Percentiles rank a stretch among this genome's conserved stretches.
These are phyloP conservation scores for Macadamia tetraphylla DNA, from an alignment of 164 flowering plant genomes.

Conservation along the genomic window DNA sequence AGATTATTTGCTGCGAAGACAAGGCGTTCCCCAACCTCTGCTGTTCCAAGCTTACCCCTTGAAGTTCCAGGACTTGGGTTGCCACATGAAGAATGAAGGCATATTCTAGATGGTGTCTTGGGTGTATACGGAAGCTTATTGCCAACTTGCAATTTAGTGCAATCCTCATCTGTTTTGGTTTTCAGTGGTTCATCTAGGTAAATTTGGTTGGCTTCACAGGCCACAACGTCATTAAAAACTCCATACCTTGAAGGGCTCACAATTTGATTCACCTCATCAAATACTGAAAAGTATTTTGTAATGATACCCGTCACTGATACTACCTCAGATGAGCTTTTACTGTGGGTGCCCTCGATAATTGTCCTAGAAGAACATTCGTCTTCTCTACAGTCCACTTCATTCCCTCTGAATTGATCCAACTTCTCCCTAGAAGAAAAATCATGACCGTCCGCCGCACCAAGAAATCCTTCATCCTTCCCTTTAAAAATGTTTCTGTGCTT, in stretches of 20 bases:
- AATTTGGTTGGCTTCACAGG: neutral
- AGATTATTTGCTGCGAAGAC: constrained; percentile 37
- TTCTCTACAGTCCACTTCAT: constrained; percentile 1
- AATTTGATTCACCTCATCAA: constrained; percentile 17
- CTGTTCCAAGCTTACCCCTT: constrained; percentile 14
- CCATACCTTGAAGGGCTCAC: constrained; percentile 11
- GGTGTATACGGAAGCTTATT: constrained; percentile 3
- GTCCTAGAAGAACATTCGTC: neutral
- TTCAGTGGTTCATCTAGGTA: constrained; percentile 4
- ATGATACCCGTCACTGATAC: constrained; percentile 43
- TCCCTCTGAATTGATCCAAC: neutral
- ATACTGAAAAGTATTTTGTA: constrained; percentile 33
- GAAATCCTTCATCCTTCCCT: neutral
- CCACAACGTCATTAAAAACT: neutral
- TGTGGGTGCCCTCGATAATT: constrained; percentile 2
- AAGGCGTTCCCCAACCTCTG: constrained; percentile 43
- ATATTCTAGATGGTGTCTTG: constrained; percentile 14
- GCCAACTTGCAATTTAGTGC: constrained; percentile 6
- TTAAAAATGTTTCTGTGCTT: neutral
- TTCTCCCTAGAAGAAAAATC: neutral
- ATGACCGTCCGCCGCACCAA: neutral
- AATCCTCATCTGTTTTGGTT: constrained; percentile 4
- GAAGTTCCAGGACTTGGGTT: constrained; percentile 7
- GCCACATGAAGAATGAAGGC: neutral
- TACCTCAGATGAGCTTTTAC: constrained; percentile 24